Conservation (phyloP, 306 rosid species). For the Rubus idaeus region DNA sequence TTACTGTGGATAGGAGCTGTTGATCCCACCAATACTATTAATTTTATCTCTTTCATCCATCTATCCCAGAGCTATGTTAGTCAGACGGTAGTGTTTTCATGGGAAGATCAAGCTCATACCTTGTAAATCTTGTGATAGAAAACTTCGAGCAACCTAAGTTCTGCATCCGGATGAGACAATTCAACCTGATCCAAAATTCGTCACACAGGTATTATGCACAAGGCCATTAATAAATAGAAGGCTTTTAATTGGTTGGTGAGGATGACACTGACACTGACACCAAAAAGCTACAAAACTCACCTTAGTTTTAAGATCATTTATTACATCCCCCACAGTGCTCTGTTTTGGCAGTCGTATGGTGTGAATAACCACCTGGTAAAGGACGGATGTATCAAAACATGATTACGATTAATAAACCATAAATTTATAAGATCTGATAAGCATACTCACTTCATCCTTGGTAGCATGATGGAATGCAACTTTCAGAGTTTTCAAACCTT, state of each 20-base stretch:
- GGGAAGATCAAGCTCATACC: constrained; percentile 44
- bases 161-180: constrained; percentile 74
- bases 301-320: constrained; percentile 80
- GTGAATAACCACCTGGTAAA: constrained; percentile 71
- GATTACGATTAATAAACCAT: neutral
- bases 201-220: constrained; percentile 6
- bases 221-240: neutral
- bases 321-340: constrained; percentile 88
- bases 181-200: constrained; percentile 57
- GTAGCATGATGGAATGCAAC: constrained; percentile 88
- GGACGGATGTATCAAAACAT: neutral
- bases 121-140: constrained; percentile 91
- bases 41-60: neutral
- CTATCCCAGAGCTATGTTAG: constrained; percentile 11
- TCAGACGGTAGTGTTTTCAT: constrained; percentile 17
- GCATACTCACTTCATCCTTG: constrained; percentile 74
- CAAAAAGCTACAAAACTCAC: constrained; percentile 31
- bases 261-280: neutral
- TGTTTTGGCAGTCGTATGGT: constrained; percentile 84
- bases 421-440: constrained; percentile 13
- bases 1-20: neutral
- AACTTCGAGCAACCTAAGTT: constrained; percentile 91
- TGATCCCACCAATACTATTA: neutral
- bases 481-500: constrained; percentile 87
- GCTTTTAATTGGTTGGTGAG: neutral